Percentiles rank a stretch among this genome's conserved stretches.
These are phyloP conservation scores for Saccharata proteae DNA, from an alignment of 2,329 filamentous ascomycete genomes.

Conservation along the genomic window DNA sequence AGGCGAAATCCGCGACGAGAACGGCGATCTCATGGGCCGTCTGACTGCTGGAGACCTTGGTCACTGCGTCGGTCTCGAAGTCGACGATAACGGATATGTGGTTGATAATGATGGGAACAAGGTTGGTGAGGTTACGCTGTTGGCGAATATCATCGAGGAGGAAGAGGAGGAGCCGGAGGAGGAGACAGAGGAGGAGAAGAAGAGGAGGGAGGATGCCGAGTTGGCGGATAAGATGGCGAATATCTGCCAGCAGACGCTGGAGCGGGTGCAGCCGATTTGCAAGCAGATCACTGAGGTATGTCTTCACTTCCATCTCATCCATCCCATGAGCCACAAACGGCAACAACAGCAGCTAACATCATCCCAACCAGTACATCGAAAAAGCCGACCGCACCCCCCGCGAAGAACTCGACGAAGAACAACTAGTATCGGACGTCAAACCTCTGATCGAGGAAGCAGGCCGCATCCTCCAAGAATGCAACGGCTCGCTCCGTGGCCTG, in stretches of 20 bases:
- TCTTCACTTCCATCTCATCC: constrained; percentile 8
- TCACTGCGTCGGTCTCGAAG: constrained; percentile 40
- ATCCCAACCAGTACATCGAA: constrained; percentile 55
- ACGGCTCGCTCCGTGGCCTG: constrained; percentile 74
- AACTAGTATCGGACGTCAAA: constrained; percentile 73
- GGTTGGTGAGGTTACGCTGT: constrained; percentile 50
- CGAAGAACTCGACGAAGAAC: constrained; percentile 82
- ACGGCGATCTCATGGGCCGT: constrained; percentile 37
- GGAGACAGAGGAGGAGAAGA: constrained; percentile 33
- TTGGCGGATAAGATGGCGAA: constrained; percentile 63
- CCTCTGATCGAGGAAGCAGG: constrained; percentile 80
- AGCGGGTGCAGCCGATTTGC: constrained; percentile 73
- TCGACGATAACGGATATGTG: constrained; percentile 41
- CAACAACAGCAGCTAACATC: constrained; percentile 16
- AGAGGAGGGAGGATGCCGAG: constrained; percentile 53
- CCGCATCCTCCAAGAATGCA: constrained; percentile 72
- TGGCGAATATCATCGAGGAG: constrained; percentile 50
- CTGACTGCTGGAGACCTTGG: constrained; percentile 40
- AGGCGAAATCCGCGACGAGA: constrained; percentile 39
- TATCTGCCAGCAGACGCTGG: constrained; percentile 66
- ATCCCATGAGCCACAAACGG: constrained; percentile 16
- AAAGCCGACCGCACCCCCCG: constrained; percentile 67
- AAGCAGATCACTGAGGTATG: constrained; percentile 71
- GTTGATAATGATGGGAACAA: constrained; percentile 48
- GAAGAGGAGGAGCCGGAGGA: constrained; percentile 45